phyloP scores from a whole-genome alignment of 139 green algal genomes.

The Pleodorina starrii region DNA sequence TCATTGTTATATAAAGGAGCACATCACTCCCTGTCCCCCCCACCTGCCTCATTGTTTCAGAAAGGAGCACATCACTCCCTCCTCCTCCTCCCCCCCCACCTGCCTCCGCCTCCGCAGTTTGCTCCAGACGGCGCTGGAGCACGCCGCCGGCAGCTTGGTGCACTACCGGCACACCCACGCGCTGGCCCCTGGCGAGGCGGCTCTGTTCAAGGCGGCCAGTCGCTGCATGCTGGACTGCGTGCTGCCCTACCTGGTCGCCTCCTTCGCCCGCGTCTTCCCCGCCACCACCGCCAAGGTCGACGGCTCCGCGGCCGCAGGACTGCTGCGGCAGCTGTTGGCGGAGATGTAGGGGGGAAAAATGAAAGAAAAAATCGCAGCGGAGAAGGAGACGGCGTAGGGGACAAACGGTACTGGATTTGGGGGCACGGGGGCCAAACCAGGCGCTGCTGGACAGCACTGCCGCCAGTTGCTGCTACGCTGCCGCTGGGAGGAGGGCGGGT shows the following conservation, averaged over 20 bases:
- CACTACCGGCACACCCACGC: slow-evolving; percentile 71
- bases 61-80: no score
- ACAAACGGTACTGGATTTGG: no score
- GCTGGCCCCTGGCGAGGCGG: slow-evolving; percentile 65
- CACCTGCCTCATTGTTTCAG: no score
- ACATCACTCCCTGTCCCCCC: no score
- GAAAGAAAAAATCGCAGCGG: no score
- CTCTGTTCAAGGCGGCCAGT: slow-evolving; percentile 57
- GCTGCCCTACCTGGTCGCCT: slow-evolving; percentile 71
- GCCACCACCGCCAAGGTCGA: slow-evolving; percentile 49
- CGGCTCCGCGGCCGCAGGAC: not conserved
- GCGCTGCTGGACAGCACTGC: no score
- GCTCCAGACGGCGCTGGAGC: slow-evolving; percentile 73
- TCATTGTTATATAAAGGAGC: no score
- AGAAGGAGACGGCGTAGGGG: no score
- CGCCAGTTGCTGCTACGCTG: no score
- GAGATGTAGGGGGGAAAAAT: slow-evolving; percentile 16
- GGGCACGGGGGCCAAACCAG: no score
- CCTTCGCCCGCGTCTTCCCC: slow-evolving; percentile 75
- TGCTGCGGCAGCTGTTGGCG: slow-evolving; percentile 49
- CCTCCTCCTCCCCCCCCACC: no score
- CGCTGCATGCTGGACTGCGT: slow-evolving; percentile 65
- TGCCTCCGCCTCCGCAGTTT: slow-evolving; percentile 42
- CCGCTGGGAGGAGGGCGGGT: no score
- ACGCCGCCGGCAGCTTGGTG: slow-evolving; percentile 67